Evolutionary conservation across 495 filamentous ascomycete genomes (phyloP).

Genomic region (Apodospora peruviana): DNA sequence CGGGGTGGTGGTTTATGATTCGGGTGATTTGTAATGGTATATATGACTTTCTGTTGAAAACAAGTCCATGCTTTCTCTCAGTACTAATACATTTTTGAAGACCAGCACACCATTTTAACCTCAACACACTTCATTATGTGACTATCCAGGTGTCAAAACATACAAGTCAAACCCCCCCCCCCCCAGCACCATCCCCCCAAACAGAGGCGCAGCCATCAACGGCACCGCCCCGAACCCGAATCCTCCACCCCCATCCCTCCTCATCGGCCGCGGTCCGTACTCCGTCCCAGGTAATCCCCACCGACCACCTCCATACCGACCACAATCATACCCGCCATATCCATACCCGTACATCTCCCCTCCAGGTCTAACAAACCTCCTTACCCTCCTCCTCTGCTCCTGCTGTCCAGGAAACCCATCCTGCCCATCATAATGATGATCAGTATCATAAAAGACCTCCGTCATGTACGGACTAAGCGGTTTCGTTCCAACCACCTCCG

Average conservation of each 20-base stretch:
- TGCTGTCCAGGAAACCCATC: neutral
- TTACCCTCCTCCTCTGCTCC: too few relatives aligned
- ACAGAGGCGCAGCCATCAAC: constrained; percentile 5
- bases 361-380: constrained; percentile 20
- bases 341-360: constrained; percentile 21
- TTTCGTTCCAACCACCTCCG: constrained; percentile 8
- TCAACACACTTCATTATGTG: too few relatives aligned
- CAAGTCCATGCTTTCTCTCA: too few relatives aligned
- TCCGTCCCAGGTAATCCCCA: constrained; percentile 5
- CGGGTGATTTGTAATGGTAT: too few relatives aligned
- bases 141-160: too few relatives aligned
- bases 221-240: neutral
- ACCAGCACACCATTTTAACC: too few relatives aligned
- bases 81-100: too few relatives aligned
- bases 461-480: constrained; percentile 17
- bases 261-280: neutral
- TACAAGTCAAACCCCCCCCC: too few relatives aligned
- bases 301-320: constrained; percentile 15
- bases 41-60: too few relatives aligned
- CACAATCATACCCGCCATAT: constrained; percentile 20
- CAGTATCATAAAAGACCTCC: constrained; percentile 19
- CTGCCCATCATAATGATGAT: neutral
- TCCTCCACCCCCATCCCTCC: constrained; percentile 3
- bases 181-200: constrained; percentile 1
- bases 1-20: constrained; percentile 15